Evolutionary conservation across 208 protist species (phyloP).

Genomic region (Leishmania tropica): DNA sequence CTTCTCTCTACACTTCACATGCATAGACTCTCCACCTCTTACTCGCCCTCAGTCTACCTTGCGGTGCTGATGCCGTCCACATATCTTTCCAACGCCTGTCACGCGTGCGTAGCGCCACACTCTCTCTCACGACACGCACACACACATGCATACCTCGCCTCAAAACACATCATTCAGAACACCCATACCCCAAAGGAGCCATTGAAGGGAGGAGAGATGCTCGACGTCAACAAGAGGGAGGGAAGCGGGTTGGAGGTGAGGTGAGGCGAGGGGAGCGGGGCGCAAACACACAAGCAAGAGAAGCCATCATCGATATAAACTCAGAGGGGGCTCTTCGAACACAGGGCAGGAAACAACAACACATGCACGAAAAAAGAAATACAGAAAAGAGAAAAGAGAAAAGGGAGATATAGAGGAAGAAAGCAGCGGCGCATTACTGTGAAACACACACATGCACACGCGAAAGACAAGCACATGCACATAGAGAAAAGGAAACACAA

Average conservation of each 20-base stretch:
- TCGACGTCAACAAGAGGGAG: not conserved
- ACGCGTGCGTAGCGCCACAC: not conserved
- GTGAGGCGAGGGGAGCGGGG: too few relatives aligned
- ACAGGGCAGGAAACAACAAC: not conserved
- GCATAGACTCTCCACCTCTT: not conserved
- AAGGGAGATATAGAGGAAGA: not conserved
- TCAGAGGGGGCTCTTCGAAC: not conserved
- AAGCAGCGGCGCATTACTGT: not conserved
- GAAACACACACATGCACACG: not conserved
- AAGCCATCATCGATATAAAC: not conserved
- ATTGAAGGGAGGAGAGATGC: not conserved
- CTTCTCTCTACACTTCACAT: not conserved
- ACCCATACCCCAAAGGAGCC: not conserved
- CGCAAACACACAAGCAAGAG: not conserved
- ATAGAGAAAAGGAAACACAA: not conserved
- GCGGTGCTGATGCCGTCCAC: not conserved
- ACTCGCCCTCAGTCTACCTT: not conserved
- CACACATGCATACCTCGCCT: not conserved
- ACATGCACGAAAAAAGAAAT: not conserved
- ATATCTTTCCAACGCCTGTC: not conserved
- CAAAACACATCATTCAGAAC: not conserved
- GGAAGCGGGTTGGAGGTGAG: not conserved
- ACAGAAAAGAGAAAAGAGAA: not conserved
- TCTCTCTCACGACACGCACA: not conserved
- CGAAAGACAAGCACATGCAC: not conserved